phyloP scores from a whole-genome alignment of 2,329 filamentous ascomycete species.

The Penicillium sumatraense region DNA sequence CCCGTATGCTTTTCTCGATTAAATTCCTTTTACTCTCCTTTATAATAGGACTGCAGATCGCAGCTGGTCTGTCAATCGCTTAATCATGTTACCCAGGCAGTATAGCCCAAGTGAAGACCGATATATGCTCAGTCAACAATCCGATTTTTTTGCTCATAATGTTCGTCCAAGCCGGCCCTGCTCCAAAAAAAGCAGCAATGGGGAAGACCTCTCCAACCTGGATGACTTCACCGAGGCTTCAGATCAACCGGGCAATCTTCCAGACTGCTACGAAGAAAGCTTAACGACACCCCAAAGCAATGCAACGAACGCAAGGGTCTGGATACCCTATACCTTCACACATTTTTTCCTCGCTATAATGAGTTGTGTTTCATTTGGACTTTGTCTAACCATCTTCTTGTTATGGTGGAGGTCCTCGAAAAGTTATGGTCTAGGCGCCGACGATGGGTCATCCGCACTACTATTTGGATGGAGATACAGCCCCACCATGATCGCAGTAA shows the following conservation, averaged over 20 bases:
- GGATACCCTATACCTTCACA: constrained; percentile 17
- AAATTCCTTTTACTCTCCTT: background rate
- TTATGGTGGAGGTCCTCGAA: constrained; percentile 24
- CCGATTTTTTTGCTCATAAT: constrained; percentile 7
- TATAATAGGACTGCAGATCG: background rate
- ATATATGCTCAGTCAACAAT: constrained; percentile 1
- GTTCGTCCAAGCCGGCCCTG: constrained; percentile 16
- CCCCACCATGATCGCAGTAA: constrained; percentile 31
- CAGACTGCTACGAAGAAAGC: background rate
- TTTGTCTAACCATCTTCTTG: constrained; percentile 14
- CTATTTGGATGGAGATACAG: constrained; percentile 34
- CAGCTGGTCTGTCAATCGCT: background rate
- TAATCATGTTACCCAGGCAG: constrained; percentile 1
- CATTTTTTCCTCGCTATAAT: constrained; percentile 1
- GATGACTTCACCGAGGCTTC: background rate
- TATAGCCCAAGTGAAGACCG: constrained; percentile 8
- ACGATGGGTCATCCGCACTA: constrained; percentile 28
- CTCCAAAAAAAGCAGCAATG: background rate
- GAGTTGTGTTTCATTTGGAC: background rate
- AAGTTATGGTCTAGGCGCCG: constrained; percentile 27
- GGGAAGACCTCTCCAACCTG: background rate
- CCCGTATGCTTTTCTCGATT: background rate
- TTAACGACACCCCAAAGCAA: background rate
- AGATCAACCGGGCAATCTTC: background rate
- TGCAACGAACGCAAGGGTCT: background rate